A percentile compares a stretch with the other conserved stretches of the same genome.
phyloP scores from a whole-genome alignment of 108 stramenopile species.

The Aurantiochytrium sp. region DNA sequence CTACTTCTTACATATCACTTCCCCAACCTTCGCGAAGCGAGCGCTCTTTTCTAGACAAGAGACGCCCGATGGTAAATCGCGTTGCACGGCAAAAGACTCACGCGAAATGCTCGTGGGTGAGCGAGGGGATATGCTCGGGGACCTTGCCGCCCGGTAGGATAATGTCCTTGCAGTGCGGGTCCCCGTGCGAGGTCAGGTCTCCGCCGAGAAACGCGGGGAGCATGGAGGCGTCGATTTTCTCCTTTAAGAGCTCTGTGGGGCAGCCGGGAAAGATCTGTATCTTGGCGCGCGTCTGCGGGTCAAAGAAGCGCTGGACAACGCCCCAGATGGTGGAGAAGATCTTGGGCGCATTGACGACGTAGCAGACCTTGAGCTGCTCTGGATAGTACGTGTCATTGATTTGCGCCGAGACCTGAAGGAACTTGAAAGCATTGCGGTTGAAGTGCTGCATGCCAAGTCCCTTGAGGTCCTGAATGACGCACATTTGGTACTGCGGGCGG shows the following conservation, averaged over 20 bases:
- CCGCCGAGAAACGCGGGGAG: slow-evolving; percentile 2
- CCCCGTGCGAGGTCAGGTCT: background rate
- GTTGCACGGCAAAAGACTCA: too few relatives aligned
- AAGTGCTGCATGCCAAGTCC: slow-evolving; percentile 5
- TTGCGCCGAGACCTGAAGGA: background rate
- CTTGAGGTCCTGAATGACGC: background rate
- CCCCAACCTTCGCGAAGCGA: too few relatives aligned
- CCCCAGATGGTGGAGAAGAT: background rate
- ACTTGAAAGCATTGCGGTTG: background rate
- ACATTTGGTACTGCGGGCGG: background rate
- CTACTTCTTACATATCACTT: too few relatives aligned
- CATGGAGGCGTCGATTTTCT: background rate
- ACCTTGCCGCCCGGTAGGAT: background rate
- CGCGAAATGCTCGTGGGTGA: background rate
- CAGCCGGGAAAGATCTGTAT: background rate
- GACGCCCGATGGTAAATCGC: too few relatives aligned
- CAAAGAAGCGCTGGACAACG: background rate
- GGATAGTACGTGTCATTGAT: background rate
- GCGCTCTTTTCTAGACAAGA: too few relatives aligned
- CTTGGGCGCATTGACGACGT: background rate
- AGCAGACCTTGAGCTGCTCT: background rate
- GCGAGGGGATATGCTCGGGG: background rate
- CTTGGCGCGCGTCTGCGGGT: background rate
- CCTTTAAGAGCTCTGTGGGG: background rate
- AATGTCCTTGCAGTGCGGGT: background rate